Conservation (phyloP, 1,284 basidiomycete genomes). For the Naganishia sp. region DNA sequence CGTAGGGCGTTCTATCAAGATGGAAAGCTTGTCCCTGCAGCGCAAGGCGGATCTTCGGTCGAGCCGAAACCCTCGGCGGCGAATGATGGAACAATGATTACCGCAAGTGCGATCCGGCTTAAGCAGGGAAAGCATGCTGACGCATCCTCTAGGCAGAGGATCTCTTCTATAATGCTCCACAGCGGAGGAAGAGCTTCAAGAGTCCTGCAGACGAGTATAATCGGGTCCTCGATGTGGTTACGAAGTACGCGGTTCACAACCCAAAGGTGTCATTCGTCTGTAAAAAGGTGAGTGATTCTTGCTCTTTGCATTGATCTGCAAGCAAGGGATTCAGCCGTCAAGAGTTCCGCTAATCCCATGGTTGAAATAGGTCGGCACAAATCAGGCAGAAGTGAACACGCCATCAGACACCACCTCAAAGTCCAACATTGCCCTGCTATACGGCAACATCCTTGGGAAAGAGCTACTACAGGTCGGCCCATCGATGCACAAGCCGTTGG, state of each 20-base stretch:
- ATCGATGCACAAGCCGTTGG: slow-evolving; percentile 52
- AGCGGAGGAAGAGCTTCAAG: slow-evolving; percentile 80
- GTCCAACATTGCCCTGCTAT: slow-evolving; percentile 77
- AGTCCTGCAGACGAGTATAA: slow-evolving; percentile 89
- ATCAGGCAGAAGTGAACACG: slow-evolving; percentile 79
- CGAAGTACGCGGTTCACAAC: slow-evolving; percentile 92
- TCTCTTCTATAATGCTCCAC: slow-evolving; percentile 92
- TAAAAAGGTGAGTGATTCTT: slow-evolving; percentile 69
- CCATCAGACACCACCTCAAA: slow-evolving; percentile 67
- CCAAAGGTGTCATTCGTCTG: slow-evolving; percentile 82
- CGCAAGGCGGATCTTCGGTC: slow-evolving; percentile 54
- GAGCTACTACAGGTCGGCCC: slow-evolving; percentile 67
- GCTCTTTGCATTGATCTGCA: not conserved
- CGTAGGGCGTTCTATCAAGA: slow-evolving; percentile 76
- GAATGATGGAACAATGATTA: slow-evolving; percentile 89
- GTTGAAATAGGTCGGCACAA: slow-evolving; percentile 63
- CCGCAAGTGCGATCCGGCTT: slow-evolving; percentile 57
- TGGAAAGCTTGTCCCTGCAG: slow-evolving; percentile 64
- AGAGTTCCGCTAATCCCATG: not conserved
- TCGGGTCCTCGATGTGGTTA: slow-evolving; percentile 88
- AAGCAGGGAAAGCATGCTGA: not conserved
- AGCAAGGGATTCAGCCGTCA: not conserved
- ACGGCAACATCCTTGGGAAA: slow-evolving; percentile 76
- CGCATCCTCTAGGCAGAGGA: slow-evolving; percentile 72
- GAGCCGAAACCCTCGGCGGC: slow-evolving; percentile 90